Base-by-base conservation (phyloP, 2,329 filamentous ascomycete genomes). In the Aspergillus floridensis region DNA sequence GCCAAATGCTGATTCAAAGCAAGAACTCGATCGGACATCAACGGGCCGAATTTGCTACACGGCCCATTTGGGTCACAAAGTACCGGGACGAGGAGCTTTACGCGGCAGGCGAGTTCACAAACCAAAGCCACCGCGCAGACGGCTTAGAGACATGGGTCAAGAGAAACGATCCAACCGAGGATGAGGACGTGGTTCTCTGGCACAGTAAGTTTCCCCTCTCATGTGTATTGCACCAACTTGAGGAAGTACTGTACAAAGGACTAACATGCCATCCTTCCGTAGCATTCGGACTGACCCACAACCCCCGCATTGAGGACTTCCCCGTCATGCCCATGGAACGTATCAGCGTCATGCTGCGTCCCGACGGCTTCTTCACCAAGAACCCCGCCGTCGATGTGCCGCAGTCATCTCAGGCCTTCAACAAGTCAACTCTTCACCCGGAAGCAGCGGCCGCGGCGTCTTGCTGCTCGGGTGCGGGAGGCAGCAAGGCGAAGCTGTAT, bases 301-400 rank as follows among this genome's bases (percentile, higher is more conserved):
- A 87, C 26, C 85, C 86, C 0, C 77, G 86, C 5, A 79, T 84
- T 24, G 86, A 88, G 67, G 86, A 89, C 68, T 89, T 88, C 73
- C 86, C 86, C 1, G 84, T 89, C 46, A 89, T 89, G 87, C 86
- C 86, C 0, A 82, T 81, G 66, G 86, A 89, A 69, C 72, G 76
- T 19, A 72, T 80, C 58, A 78, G 76, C 56, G 76, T 83, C 12
- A 77, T 76, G 67, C 66, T 83, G 32, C 78, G 80, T 61, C 80
- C 81, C 2, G 79, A 80, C 52, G 81, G 81, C 31, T 83, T 83
- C 70, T 82, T 82, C 64, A 76, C 77, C n/a, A 78, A 76, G 68
- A 82, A 82, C 59, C 81, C 81, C 1, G 80, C 79, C 8, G 63
- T 83, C 38, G 78, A 80, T 64, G 79, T 81, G 2, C 78, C 79